Base-by-base conservation (phyloP, 1,139 yeast species). In the Yamadazyma atlantica region DNA sequence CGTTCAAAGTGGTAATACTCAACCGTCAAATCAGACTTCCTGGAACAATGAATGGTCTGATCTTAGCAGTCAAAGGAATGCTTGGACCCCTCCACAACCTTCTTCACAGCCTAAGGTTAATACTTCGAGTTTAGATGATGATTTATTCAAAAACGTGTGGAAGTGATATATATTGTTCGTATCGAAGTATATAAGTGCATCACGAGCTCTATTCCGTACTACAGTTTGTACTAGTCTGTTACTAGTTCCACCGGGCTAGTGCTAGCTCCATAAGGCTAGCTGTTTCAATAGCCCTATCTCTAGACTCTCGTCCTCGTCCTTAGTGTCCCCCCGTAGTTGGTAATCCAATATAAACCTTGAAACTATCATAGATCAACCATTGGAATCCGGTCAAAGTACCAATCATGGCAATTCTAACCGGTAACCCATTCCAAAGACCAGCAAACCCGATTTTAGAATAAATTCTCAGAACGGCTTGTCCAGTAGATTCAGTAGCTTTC, bases 371-470 rank as follows among this genome's bases (percentile, higher is more conserved):
- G 46, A 90, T 76, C 59, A 90, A 77, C 97, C 97, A 90, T 73
- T 90, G 97, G 76, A 85, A 79, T 46, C 96, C 96, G 32, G 97
- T 90, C 65, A 90, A 78, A 24, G 97, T 89, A 72, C 97, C 97
- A 62, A 90, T 80, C 97, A 90, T 90, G 46, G 88, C 79, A 52
- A 90, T 89, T 78, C 97, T 85, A 46, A 89, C 92, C 19, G 90
- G 86, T 49, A 90, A 78, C 39, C 97, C 97, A 59, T 86, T 86
- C 97, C 97, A 90, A 47, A 90, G 74, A 22, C 97, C 97, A 26
- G 60, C 68, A 60, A 90, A 90, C 4, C 97, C 97, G 55, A 90
- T 89, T 55, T 78, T 75, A 38, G 67, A 62, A 62, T 89, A 90
- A 55, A 90, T 88, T 55, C 92, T 78, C 47, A 69, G 56, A 39